phyloP scores from a whole-genome alignment of 805 yeast species.

The Yamadazyma tumulicola region DNA sequence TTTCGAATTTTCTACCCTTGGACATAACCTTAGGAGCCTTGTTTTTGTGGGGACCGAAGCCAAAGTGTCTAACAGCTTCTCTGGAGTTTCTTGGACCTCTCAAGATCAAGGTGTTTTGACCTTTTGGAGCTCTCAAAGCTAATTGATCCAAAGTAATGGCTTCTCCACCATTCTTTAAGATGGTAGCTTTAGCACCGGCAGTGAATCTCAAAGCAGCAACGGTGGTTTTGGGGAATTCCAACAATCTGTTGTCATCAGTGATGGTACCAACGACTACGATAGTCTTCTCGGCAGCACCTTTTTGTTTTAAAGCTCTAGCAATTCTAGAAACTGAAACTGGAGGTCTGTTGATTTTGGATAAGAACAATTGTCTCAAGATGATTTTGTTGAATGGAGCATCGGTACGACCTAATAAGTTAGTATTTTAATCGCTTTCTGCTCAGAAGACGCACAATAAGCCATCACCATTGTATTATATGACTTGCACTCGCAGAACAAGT shows the following conservation, averaged over 20 bases:
- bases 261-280: slow-evolving; percentile 99
- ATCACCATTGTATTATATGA: neutral
- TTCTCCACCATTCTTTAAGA: slow-evolving; percentile 99
- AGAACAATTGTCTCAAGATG: slow-evolving; percentile 88
- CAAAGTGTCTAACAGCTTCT: slow-evolving; percentile 99
- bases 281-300: slow-evolving; percentile 85
- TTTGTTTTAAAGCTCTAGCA: slow-evolving; percentile 74
- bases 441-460: slow-evolving; percentile 35
- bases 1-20: slow-evolving; percentile 99
- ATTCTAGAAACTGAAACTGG: slow-evolving; percentile 96
- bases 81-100: slow-evolving; percentile 99
- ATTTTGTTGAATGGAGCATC: slow-evolving; percentile 99
- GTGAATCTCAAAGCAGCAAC: slow-evolving; percentile 99
- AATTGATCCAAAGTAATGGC: slow-evolving; percentile 98
- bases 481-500: slow-evolving; percentile 37
- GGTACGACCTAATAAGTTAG: slow-evolving; percentile 75
- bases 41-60: slow-evolving; percentile 99
- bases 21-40: slow-evolving; percentile 99
- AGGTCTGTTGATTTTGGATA: slow-evolving; percentile 99
- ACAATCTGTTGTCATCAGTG: slow-evolving; percentile 95
- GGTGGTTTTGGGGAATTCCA: slow-evolving; percentile 92
- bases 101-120: slow-evolving; percentile 95
- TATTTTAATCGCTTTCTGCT: slow-evolving; percentile 41
- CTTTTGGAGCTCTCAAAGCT: slow-evolving; percentile 99
- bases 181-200: slow-evolving; percentile 97